phyloP scores from a whole-genome alignment of 129 eudicot genomes.

The Heracleum sosnowskyi region DNA sequence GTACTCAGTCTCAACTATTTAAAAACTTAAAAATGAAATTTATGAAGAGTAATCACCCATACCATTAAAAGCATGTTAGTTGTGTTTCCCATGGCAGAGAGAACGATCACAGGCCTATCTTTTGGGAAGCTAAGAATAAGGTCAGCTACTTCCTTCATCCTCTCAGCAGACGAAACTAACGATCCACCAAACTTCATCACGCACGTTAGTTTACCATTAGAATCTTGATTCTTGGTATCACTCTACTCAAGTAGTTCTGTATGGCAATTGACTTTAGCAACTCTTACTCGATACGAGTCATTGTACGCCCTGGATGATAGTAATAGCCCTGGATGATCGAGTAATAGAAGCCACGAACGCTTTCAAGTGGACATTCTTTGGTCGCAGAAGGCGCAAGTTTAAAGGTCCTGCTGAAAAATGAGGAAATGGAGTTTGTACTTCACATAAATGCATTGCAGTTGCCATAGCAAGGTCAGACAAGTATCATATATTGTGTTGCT shows the following conservation, averaged over 20 bases:
- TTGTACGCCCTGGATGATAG: too few relatives aligned
- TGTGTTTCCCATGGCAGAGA: conserved; percentile 98
- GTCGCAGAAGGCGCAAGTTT: conserved; percentile 20
- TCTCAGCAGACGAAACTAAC: conserved; percentile 73
- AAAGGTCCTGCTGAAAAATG: conserved; percentile 19
- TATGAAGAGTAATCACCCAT: not conserved
- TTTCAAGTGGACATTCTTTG: conserved; percentile 10
- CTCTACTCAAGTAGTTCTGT: conserved; percentile 30
- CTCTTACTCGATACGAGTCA: conserved; percentile 20
- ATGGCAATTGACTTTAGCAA: conserved; percentile 34
- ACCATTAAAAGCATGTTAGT: conserved; percentile 87
- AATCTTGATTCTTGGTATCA: conserved; percentile 22
- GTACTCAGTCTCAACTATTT: too few relatives aligned
- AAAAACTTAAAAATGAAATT: not conserved
- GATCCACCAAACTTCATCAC: conserved; percentile 99
- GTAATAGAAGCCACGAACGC: conserved; percentile 14
- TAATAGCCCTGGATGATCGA: conserved; percentile 15
- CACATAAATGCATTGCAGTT: conserved; percentile 35
- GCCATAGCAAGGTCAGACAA: conserved; percentile 23
- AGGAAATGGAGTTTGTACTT: conserved; percentile 24
- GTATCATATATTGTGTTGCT: too few relatives aligned
- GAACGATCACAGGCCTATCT: conserved; percentile 87
- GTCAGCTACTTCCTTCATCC: conserved; percentile 90
- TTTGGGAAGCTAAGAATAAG: conserved; percentile 81
- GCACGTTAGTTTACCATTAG: conserved; percentile 52